These are phyloP conservation scores for Epichloe bromicola DNA, from an alignment of 2,329 filamentous ascomycete species.

Conservation along the genomic window DNA sequence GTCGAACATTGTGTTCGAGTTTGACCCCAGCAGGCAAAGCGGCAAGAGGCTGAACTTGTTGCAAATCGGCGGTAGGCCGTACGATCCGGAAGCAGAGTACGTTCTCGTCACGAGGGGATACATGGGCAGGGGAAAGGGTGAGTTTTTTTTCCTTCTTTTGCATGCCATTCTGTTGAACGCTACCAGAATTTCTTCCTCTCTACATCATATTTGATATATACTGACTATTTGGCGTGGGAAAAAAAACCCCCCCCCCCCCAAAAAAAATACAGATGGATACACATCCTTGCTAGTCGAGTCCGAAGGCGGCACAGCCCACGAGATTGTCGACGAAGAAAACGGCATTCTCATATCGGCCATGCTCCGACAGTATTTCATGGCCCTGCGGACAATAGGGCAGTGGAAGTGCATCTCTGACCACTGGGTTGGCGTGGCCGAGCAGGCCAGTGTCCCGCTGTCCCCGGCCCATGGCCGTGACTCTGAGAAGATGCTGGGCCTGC, in stretches of 20 bases:
- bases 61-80: constrained; percentile 44
- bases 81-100: constrained; percentile 54
- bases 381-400: constrained; percentile 63
- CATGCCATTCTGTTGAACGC: not conserved
- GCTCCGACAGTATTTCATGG: constrained; percentile 84
- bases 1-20: constrained; percentile 66
- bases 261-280: constrained; percentile 50
- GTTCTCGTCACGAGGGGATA: constrained; percentile 71
- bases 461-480: constrained; percentile 19
- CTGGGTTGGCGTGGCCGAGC: constrained; percentile 53
- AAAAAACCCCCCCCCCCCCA: no score
- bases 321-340: constrained; percentile 74
- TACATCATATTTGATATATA: not conserved
- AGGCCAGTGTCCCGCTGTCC: constrained; percentile 33
- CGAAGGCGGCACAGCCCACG: constrained; percentile 63
- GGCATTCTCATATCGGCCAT: constrained; percentile 78
- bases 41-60: constrained; percentile 52
- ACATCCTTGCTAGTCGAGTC: constrained; percentile 59
- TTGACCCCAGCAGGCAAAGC: constrained; percentile 48
- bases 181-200: not conserved
- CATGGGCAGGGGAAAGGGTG: constrained; percentile 69
- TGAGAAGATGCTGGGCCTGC: constrained; percentile 17
- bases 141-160: not conserved
- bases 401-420: constrained; percentile 65
- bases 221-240: not conserved